phyloP scores from a whole-genome alignment of 2,329 filamentous ascomycete genomes.

The Cercospora sp. region DNA sequence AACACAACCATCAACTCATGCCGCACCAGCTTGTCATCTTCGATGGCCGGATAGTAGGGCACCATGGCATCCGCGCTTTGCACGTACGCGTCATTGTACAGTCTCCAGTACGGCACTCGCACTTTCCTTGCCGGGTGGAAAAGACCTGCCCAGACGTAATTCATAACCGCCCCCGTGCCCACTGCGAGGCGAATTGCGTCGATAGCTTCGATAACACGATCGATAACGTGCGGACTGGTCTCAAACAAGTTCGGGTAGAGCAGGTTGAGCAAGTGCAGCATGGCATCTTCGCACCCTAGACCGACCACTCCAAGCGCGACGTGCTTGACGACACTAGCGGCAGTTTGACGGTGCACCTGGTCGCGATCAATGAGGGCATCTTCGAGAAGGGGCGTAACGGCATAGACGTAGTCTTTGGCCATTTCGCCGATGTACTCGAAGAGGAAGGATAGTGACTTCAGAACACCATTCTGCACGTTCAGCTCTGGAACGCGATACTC shows the following conservation, averaged over 20 bases:
- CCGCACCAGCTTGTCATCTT: slow-evolving; percentile 75
- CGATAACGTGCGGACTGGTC: slow-evolving; percentile 96
- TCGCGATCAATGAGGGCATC: slow-evolving; percentile 97
- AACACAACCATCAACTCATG: slow-evolving; percentile 44
- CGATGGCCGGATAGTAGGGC: slow-evolving; percentile 87
- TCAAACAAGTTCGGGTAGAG: slow-evolving; percentile 97
- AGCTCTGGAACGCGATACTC: slow-evolving; percentile 97
- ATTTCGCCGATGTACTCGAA: slow-evolving; percentile 99
- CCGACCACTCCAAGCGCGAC: slow-evolving; percentile 97
- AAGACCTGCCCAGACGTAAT: slow-evolving; percentile 96
- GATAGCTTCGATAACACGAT: slow-evolving; percentile 95
- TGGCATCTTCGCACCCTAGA: slow-evolving; percentile 94
- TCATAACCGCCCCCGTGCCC: slow-evolving; percentile 88
- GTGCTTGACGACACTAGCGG: slow-evolving; percentile 95
- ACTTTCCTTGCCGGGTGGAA: slow-evolving; percentile 98
- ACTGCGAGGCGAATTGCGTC: slow-evolving; percentile 93
- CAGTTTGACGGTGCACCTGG: slow-evolving; percentile 96
- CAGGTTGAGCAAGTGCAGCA: slow-evolving; percentile 95
- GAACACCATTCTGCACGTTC: slow-evolving; percentile 97
- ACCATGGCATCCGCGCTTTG: slow-evolving; percentile 92
- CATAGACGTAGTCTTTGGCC: slow-evolving; percentile 98
- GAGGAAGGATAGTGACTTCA: slow-evolving; percentile 94
- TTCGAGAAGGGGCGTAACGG: slow-evolving; percentile 90
- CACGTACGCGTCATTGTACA: slow-evolving; percentile 97
- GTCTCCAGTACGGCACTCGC: slow-evolving; percentile 87